Evolutionary conservation across 371 early-diverging fungal genomes (phyloP).

Genomic region (Smittium mucronatum): DNA sequence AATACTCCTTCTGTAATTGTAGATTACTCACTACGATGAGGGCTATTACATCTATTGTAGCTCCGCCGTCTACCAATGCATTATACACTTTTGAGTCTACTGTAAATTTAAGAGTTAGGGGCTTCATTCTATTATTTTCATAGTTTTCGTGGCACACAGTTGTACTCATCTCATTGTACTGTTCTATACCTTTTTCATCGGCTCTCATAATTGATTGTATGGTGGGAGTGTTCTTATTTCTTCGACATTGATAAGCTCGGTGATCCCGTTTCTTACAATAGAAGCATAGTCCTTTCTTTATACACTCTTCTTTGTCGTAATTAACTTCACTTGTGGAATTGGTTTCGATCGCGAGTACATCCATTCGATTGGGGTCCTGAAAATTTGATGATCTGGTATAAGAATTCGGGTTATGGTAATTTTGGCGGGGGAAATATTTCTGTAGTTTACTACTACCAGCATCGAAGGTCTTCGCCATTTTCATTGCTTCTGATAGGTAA

Average conservation of each 20-base stretch:
- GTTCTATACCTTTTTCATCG: background rate
- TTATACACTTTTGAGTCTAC: background rate
- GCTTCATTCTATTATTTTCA: background rate
- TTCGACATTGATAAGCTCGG: too few species aligned
- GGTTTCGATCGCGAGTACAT: too few species aligned
- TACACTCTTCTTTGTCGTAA: background rate
- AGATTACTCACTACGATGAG: background rate
- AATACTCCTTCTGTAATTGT: background rate
- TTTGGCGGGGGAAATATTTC: too few species aligned
- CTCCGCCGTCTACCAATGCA: background rate
- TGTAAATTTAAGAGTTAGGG: background rate
- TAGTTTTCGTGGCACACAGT: background rate
- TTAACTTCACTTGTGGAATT: too few species aligned
- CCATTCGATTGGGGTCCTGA: too few species aligned
- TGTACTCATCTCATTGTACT: background rate
- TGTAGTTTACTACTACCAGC: too few species aligned
- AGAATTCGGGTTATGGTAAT: too few species aligned
- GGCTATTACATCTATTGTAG: background rate
- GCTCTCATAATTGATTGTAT: too few species aligned
- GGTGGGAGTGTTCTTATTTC: too few species aligned
- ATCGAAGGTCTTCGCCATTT: background rate
- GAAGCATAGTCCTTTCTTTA: background rate
- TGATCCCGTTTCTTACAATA: background rate
- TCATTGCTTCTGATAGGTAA: background rate
- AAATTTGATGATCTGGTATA: too few species aligned